phyloP scores from a whole-genome alignment of 2,329 filamentous ascomycete species.

The Dactylonectria macrodidyma region DNA sequence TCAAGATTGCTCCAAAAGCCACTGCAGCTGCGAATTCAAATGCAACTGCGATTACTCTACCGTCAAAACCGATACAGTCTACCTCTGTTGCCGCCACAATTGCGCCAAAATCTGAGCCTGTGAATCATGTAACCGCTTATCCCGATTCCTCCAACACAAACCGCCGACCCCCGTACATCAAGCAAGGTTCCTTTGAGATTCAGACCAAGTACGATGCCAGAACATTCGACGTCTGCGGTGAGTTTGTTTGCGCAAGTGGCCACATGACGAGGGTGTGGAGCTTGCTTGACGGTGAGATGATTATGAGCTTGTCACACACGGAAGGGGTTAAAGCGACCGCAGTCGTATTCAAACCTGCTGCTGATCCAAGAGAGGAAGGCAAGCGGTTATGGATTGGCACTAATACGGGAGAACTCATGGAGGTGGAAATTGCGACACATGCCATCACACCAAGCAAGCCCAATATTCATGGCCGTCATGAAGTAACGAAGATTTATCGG shows the following conservation, averaged over 20 bases:
- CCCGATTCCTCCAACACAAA: slow-evolving; percentile 90
- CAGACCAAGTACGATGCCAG: slow-evolving; percentile 89
- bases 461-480: slow-evolving; percentile 81
- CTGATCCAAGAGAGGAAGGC: slow-evolving; percentile 85
- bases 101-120: slow-evolving; percentile 57
- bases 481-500: slow-evolving; percentile 88
- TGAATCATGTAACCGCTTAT: slow-evolving; percentile 74
- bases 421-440: slow-evolving; percentile 85
- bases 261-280: slow-evolving; percentile 92
- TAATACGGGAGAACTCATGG: slow-evolving; percentile 88
- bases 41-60: slow-evolving; percentile 24
- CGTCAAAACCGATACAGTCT: slow-evolving; percentile 34
- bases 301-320: slow-evolving; percentile 86
- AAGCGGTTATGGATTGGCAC: slow-evolving; percentile 90
- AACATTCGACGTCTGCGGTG: slow-evolving; percentile 89
- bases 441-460: slow-evolving; percentile 78
- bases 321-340: slow-evolving; percentile 88
- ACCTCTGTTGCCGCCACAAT: slow-evolving; percentile 28
- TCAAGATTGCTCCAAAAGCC: slow-evolving; percentile 40
- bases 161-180: slow-evolving; percentile 83
- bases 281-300: slow-evolving; percentile 82
- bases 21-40: slow-evolving; percentile 15
- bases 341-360: slow-evolving; percentile 87
- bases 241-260: slow-evolving; percentile 88
- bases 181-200: slow-evolving; percentile 82